Evolutionary conservation across 129 eudicot genomes (phyloP), one percentile per base, ranked within the genome.

Genomic region (Flaveria linearis): DNA sequence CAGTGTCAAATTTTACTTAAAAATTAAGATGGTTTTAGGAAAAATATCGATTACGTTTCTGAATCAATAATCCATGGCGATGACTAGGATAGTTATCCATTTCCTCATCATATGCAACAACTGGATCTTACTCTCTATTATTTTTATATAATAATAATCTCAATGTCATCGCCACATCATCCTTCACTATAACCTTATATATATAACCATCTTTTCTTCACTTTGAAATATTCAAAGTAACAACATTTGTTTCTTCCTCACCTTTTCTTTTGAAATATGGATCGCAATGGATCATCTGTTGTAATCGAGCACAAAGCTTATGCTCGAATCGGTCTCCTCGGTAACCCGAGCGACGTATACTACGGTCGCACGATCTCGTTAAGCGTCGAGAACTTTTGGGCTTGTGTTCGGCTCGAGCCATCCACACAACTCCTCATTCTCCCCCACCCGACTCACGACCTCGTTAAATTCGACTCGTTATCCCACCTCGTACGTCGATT

Each of bases 281-380:
- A 69, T 56, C 55, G 11, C 49, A 58, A 81, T 33, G 73, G 60
- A 50, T 64, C 81, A n/a, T 8, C 78, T 57, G 79, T 69, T 67
- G 70, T 66, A 8, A 81, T 88, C 4, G 91, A 91, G 80, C 97
- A 91, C 87, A 91, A 86, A 71, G 86, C 88, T 0, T 89, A 87
- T 49, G 99, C 97, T 18, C 82, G 99, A 63, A 82, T 94, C 14
- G 99, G 99, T 18, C 77, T 94, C 1, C 70, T 94, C 45, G 99
- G 99, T 0, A 94, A 94, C 52, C 99, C 99, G 1, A 91, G 97
- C 71, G 99, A 94, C 8, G 97, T 95, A 0, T 95, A 95, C 69
- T 16, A 81, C 23, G 99, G 99, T 13, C 84, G 84, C 15, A 82
- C 97, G 1, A 87, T 95, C 55, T 91, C 99, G 3, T 33, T 95